Conservation (phyloP, 208 protist species). For the Leishmania tarentolae region DNA sequence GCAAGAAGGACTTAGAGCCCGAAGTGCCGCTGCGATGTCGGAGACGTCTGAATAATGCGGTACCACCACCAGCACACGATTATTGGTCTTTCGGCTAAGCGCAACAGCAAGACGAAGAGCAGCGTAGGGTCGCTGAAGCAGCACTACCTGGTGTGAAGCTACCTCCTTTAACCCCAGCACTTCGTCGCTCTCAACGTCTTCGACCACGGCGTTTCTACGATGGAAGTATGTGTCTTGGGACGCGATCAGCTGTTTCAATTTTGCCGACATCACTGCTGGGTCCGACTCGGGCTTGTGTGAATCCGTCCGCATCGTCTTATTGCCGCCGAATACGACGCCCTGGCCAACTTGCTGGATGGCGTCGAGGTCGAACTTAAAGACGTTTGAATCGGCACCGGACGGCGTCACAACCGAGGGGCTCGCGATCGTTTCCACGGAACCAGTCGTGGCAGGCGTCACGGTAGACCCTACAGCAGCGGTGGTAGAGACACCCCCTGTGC, state of each 20-base stretch:
- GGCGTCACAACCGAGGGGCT: conserved; percentile 35
- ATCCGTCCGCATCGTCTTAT: conserved; percentile 69
- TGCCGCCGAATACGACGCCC: conserved; percentile 78
- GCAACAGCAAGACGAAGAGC: conserved; percentile 54
- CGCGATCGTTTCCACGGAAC: conserved; percentile 16
- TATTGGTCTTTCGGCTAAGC: conserved; percentile 24
- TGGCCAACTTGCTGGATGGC: conserved; percentile 82
- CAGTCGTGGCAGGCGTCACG: conserved; percentile 7
- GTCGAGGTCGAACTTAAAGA: conserved; percentile 87
- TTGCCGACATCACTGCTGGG: conserved; percentile 41
- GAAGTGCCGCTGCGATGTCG: conserved; percentile 46
- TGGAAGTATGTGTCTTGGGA: conserved; percentile 22
- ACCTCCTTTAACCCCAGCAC: conserved; percentile 30
- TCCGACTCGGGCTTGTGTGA: conserved; percentile 53
- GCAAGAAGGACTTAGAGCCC: conserved; percentile 23
- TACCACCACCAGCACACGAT: conserved; percentile 83
- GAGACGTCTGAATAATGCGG: conserved; percentile 77
- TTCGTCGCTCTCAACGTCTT: background rate
- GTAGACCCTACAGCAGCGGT: conserved; percentile 4
- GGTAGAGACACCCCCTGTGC: conserved; percentile 6
- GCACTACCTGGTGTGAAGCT: conserved; percentile 46
- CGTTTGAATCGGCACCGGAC: conserved; percentile 57
- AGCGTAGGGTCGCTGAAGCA: conserved; percentile 46
- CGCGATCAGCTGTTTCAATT: conserved; percentile 41
- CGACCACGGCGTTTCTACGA: background rate